A percentile compares a stretch with the other conserved stretches of the same genome.
phyloP scores from a whole-genome alignment of 1,284 basidiomycete species.

The Tilletia indica region DNA sequence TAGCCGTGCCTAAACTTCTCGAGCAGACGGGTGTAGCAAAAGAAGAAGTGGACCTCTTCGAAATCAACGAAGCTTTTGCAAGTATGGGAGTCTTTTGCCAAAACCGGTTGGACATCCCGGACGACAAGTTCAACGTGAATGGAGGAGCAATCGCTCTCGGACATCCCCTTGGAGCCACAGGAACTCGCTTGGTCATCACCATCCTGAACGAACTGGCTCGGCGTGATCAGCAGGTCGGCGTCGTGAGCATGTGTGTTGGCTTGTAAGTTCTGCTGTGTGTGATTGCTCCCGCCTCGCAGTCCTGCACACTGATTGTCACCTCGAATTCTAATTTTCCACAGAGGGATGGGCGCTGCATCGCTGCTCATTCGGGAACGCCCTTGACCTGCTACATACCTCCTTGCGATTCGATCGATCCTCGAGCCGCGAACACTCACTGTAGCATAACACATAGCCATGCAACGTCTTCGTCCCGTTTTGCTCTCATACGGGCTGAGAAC shows the following conservation, averaged over 20 bases:
- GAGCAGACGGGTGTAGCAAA: conserved; percentile 39
- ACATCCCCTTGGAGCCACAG: conserved; percentile 51
- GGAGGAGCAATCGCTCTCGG: conserved; percentile 55
- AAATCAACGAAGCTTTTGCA: conserved; percentile 55
- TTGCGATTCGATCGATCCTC: too few species aligned
- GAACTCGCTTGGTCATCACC: conserved; percentile 47
- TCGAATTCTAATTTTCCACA: neutral
- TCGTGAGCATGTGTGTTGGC: conserved; percentile 43
- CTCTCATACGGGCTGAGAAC: too few species aligned
- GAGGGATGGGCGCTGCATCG: conserved; percentile 13
- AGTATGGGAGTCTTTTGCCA: conserved; percentile 43
- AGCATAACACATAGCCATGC: too few species aligned
- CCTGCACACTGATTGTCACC: neutral
- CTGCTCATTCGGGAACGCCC: neutral
- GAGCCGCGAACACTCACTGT: too few species aligned
- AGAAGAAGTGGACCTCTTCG: conserved; percentile 51
- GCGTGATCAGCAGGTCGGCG: conserved; percentile 44
- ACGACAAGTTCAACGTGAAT: conserved; percentile 48
- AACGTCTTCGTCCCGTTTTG: too few species aligned
- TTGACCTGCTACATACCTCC: neutral
- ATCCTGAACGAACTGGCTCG: conserved; percentile 46
- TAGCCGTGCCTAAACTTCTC: conserved; percentile 46
- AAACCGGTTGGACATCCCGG: conserved; percentile 39
- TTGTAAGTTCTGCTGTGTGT: neutral
- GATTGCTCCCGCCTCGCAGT: neutral